Base-by-base conservation (phyloP, 495 filamentous ascomycete genomes). In the Hamigera avellanea region DNA sequence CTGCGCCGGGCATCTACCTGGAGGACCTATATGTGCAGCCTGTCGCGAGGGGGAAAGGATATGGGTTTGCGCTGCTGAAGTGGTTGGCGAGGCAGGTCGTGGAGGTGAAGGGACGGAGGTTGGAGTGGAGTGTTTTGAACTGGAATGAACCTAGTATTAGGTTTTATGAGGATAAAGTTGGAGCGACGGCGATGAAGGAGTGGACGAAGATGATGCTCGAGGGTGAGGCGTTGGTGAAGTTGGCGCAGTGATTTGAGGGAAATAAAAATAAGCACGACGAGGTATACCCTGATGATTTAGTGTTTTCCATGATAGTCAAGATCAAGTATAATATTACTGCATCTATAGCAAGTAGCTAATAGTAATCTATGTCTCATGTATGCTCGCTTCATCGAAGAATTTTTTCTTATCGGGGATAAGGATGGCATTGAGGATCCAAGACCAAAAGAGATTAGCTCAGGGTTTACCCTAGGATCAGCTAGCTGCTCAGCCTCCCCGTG, bases 191-290 rank as follows among this genome's bases (percentile, higher is more conserved):
- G 46, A 80, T 86, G 82, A 73, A 72, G 37, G 88, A 91, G 52
- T 96, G 91, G 91, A 75, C 84, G 46, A 78, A 79, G 42, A 88
- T 95, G 83, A 81, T 89, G 55, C 75, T 95, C 12, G 84, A 91
- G 42, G 78, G 78, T 21, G 72, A 82, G 32, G 77, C 59, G 14
- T 61, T 94, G 64, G 56, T 44, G 13, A 72, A 73, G 54, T 55
- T 93, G 62, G 62, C 64, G 2, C 53, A 49, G 45, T 48, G 42
- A 14, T 32, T 26, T 26, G 25, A 26, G 25, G 12, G 25, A 26
- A n/a, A n/a, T n/a, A n/a, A n/a, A n/a, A n/a, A n/a, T n/a, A n/a
- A n/a, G n/a, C n/a, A n/a, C n/a, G n/a, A n/a, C n/a, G n/a, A n/a
- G n/a, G n/a, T n/a, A n/a, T n/a, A n/a, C n/a, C n/a, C n/a, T n/a